Evolutionary conservation across 805 yeast genomes (phyloP).

Genomic region (Kluyveromyces wickerhamii): DNA sequence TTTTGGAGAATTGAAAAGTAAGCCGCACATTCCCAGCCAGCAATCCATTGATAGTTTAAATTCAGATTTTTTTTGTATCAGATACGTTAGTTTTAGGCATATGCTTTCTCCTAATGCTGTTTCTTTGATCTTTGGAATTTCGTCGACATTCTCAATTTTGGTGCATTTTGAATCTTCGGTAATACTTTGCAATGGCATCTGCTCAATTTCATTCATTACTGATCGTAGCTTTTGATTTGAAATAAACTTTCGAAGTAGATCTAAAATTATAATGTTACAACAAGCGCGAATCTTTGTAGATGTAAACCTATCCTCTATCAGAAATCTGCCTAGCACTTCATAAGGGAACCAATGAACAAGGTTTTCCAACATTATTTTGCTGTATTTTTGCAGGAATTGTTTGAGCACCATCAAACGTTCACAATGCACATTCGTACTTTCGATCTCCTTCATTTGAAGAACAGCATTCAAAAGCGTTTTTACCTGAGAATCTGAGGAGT

Average conservation of each 20-base stretch:
- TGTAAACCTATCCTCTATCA: constrained; percentile 15
- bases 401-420: constrained; percentile 22
- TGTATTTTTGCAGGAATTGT: constrained; percentile 17
- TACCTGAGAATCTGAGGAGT: constrained; percentile 11
- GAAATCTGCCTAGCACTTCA: constrained; percentile 20
- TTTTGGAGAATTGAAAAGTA: constrained; percentile 16
- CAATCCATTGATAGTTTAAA: constrained; percentile 23
- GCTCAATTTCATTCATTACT: constrained; percentile 1
- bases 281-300: constrained; percentile 15
- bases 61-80: constrained; percentile 14
- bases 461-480: constrained; percentile 11
- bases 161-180: neutral
- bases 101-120: constrained; percentile 16
- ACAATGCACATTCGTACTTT: constrained; percentile 20
- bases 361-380: constrained; percentile 16
- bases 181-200: neutral
- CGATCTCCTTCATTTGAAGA: constrained; percentile 17
- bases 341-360: constrained; percentile 20
- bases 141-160: neutral
- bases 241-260: constrained; percentile 18
- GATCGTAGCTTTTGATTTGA: constrained; percentile 7
- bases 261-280: constrained; percentile 18
- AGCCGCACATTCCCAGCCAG: constrained; percentile 24
- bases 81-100: constrained; percentile 12
- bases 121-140: neutral